These are phyloP conservation scores for Phytophthora podocarpi DNA, from an alignment of 352 stramenopile species.

Conservation along the genomic window DNA sequence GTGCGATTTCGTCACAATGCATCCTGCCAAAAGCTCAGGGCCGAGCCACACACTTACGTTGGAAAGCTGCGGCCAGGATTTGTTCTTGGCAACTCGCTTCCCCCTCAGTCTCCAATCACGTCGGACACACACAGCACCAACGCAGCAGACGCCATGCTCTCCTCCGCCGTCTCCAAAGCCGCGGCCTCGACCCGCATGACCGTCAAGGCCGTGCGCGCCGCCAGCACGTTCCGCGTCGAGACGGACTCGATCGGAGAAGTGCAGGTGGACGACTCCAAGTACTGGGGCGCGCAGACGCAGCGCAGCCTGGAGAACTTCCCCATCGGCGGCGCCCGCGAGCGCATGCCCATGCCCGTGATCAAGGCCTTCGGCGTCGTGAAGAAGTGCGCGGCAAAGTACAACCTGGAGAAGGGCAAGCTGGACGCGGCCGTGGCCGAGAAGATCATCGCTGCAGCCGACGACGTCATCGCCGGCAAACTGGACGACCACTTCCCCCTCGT, in stretches of 20 bases:
- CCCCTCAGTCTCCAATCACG: slow-evolving; percentile 17
- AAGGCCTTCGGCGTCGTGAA: slow-evolving; percentile 95
- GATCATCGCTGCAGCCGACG: slow-evolving; percentile 92
- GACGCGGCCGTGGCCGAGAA: slow-evolving; percentile 76
- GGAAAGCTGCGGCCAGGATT: slow-evolving; percentile 33
- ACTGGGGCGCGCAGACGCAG: slow-evolving; percentile 96
- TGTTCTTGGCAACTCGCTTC: background rate
- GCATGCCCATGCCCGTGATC: slow-evolving; percentile 95
- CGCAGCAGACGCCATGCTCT: slow-evolving; percentile 31
- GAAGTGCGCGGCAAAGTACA: slow-evolving; percentile 95
- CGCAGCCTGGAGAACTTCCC: slow-evolving; percentile 96
- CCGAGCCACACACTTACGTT: slow-evolving; percentile 5
- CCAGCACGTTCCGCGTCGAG: slow-evolving; percentile 61
- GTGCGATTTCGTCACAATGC: slow-evolving; percentile 7
- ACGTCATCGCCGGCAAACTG: slow-evolving; percentile 92
- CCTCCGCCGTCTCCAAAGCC: slow-evolving; percentile 26
- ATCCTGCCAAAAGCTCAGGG: slow-evolving; percentile 16
- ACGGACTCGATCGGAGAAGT: slow-evolving; percentile 85
- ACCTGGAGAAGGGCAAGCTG: slow-evolving; percentile 88
- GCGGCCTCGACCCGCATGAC: slow-evolving; percentile 30
- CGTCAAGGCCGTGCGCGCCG: slow-evolving; percentile 40
- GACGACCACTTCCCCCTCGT: slow-evolving; percentile 96
- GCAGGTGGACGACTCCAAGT: slow-evolving; percentile 80
- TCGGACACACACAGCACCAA: background rate
- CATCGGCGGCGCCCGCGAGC: slow-evolving; percentile 88